Percentiles rank a stretch among this genome's conserved stretches.
phyloP scores from a whole-genome alignment of 805 yeast species.

The Ogataea paradorogensis region DNA sequence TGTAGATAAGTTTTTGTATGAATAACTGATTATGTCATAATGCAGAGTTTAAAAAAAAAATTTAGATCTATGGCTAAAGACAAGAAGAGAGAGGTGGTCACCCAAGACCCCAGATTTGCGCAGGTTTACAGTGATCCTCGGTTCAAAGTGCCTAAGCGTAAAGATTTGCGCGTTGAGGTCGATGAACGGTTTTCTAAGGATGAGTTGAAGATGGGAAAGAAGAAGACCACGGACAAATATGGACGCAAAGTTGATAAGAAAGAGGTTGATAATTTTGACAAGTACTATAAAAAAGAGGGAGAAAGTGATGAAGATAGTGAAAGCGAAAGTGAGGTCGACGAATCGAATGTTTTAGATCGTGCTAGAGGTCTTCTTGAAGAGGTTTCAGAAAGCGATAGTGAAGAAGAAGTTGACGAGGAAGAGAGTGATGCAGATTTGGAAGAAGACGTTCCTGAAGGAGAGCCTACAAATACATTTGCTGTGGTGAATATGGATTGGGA shows the following conservation, averaged over 20 bases:
- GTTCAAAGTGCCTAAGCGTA: conserved; percentile 70
- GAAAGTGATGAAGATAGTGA: conserved; percentile 45
- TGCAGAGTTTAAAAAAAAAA: conserved; percentile 2
- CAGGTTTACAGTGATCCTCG: conserved; percentile 84
- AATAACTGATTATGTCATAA: not conserved
- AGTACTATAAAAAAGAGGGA: conserved; percentile 51
- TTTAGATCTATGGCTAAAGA: conserved; percentile 7
- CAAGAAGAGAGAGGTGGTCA: conserved; percentile 31
- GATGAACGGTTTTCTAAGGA: conserved; percentile 81
- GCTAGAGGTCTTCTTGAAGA: conserved; percentile 62
- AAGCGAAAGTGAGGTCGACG: conserved; percentile 33
- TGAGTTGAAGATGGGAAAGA: conserved; percentile 57
- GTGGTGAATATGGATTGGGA: conserved; percentile 98
- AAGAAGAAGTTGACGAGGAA: conserved; percentile 45
- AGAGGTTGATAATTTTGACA: conserved; percentile 53
- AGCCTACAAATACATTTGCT: conserved; percentile 78
- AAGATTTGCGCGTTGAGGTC: conserved; percentile 68
- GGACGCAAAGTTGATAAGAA: conserved; percentile 65
- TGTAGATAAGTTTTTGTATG: not conserved
- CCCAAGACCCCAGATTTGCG: conserved; percentile 73
- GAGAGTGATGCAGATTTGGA: conserved; percentile 56
- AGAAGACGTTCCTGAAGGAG: conserved; percentile 67
- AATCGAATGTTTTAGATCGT: conserved; percentile 28
- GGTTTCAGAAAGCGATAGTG: conserved; percentile 34
- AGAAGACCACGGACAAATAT: conserved; percentile 74